Evolutionary conservation across 345 rosid genomes (phyloP).

Genomic region (Eucalyptus grandis): DNA sequence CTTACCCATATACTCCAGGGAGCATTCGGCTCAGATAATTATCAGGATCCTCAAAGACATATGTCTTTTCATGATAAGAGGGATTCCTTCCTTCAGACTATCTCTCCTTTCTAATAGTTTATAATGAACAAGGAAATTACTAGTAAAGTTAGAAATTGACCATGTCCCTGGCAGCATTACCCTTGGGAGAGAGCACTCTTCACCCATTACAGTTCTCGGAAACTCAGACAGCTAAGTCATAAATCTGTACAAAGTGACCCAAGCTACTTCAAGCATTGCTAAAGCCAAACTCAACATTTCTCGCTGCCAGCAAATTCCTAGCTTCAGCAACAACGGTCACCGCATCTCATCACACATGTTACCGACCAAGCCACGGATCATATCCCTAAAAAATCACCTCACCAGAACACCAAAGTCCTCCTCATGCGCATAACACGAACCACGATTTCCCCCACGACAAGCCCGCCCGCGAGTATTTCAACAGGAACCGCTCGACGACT

Average conservation of each 20-base stretch:
- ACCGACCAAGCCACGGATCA: background rate
- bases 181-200: background rate
- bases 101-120: background rate
- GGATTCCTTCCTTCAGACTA: background rate
- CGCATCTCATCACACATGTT: background rate
- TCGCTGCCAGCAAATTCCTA: background rate
- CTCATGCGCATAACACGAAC: background rate
- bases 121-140: background rate
- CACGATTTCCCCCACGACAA: background rate
- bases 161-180: background rate
- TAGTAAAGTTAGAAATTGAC: background rate
- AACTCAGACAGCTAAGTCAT: background rate
- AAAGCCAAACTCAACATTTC: background rate
- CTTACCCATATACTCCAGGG: background rate
- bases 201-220: background rate
- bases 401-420: background rate
- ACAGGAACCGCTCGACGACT: background rate
- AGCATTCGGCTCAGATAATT: background rate
- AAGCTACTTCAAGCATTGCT: background rate
- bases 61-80: background rate
- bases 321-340: background rate
- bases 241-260: background rate
- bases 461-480: background rate
- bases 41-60: background rate
- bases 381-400: background rate